phyloP scores from a whole-genome alignment of 768 basidiomycete species.

The Pisolithus microcarpus region DNA sequence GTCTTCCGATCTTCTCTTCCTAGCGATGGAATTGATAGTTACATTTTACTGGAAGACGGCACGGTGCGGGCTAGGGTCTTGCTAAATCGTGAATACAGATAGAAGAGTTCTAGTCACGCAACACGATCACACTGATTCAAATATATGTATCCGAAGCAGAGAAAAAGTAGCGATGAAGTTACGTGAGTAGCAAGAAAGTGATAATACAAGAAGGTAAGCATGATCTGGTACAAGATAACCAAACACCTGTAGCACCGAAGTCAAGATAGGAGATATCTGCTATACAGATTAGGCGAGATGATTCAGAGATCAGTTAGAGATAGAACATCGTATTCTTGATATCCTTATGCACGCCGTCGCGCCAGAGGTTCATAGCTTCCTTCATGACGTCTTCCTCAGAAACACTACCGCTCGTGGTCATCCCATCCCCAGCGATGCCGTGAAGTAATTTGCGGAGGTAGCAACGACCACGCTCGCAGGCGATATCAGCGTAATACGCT shows the following conservation, averaged over 20 bases:
- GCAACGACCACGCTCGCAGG: conserved; percentile 48
- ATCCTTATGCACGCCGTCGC: conserved; percentile 41
- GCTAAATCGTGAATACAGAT: conserved; percentile 36
- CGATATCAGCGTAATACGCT: conserved; percentile 40
- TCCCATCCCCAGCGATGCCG: conserved; percentile 22
- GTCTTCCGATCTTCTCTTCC: conserved; percentile 48
- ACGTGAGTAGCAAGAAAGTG: background rate
- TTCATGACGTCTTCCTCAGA: conserved; percentile 42
- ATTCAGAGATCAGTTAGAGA: conserved; percentile 32
- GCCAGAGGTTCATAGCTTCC: conserved; percentile 55
- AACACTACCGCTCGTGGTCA: conserved; percentile 29
- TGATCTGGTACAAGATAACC: too few relatives aligned
- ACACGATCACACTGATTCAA: background rate
- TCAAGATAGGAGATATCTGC: background rate
- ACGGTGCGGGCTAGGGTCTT: conserved; percentile 47
- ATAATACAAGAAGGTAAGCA: too few relatives aligned
- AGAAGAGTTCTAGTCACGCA: background rate
- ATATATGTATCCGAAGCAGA: background rate
- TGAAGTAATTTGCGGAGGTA: conserved; percentile 44
- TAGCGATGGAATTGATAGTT: conserved; percentile 43
- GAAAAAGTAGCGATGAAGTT: background rate
- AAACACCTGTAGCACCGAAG: background rate
- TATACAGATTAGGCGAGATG: background rate
- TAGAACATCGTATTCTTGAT: conserved; percentile 76
- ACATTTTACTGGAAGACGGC: conserved; percentile 59